Percentiles rank a stretch among this genome's conserved stretches.
These are phyloP conservation scores for Vigna angularis DNA, from an alignment of 306 rosid genomes.

Conservation along the genomic window DNA sequence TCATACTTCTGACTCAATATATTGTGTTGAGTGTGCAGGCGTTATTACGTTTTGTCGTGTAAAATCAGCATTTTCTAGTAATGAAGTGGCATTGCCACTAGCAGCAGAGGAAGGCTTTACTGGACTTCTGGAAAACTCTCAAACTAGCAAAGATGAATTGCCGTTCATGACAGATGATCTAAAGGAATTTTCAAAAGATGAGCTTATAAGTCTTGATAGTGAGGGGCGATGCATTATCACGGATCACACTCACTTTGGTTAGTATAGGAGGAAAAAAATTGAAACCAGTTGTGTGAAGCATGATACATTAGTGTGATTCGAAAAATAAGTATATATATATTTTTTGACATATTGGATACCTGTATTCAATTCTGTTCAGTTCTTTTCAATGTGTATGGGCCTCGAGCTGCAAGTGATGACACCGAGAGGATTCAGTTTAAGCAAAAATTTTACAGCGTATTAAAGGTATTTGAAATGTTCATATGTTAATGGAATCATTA, in stretches of 20 bases:
- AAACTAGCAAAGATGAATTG: conserved; percentile 48
- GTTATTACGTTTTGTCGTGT: conserved; percentile 94
- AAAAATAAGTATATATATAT: neutral
- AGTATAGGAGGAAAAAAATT: conserved; percentile 21
- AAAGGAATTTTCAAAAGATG: conserved; percentile 70
- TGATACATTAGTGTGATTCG: conserved; percentile 1
- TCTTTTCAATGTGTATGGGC: conserved; percentile 90
- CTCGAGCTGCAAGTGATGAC: conserved; percentile 85
- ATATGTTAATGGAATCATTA: neutral
- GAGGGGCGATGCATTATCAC: conserved; percentile 89
- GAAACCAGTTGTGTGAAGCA: neutral
- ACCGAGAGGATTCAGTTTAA: conserved; percentile 79
- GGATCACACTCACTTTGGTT: conserved; percentile 91
- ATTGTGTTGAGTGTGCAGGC: conserved; percentile 56
- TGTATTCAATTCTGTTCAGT: conserved; percentile 58
- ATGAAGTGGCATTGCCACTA: conserved; percentile 73
- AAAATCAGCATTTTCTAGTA: conserved; percentile 78
- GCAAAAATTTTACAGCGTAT: conserved; percentile 67
- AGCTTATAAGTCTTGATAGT: conserved; percentile 75
- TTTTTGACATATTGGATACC: neutral
- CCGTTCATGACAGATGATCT: conserved; percentile 54
- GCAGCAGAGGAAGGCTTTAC: conserved; percentile 92
- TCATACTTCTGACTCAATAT: neutral
- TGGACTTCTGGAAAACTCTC: conserved; percentile 59
- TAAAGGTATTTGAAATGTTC: conserved; percentile 64